Evolutionary conservation across 1,284 basidiomycete genomes (phyloP).

Genomic region (Cerioporus squamosus): DNA sequence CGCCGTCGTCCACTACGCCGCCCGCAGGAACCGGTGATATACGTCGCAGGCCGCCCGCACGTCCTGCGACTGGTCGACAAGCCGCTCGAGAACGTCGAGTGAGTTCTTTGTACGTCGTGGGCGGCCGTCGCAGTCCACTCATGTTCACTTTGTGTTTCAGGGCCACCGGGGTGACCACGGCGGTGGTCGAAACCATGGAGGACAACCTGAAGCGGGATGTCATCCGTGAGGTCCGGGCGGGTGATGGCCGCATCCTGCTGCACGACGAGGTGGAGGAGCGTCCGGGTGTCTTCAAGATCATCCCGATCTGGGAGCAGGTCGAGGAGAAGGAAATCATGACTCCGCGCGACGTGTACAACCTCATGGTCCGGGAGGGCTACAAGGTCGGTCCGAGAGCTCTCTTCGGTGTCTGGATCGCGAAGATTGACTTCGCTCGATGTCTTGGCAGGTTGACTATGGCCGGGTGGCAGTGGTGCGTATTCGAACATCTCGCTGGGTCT

Average conservation of each 20-base stretch:
- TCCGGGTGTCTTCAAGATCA: constrained; percentile 87
- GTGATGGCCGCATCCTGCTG: constrained; percentile 84
- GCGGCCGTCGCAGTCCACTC: neutral
- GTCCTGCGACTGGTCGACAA: constrained; percentile 91
- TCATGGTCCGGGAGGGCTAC: constrained; percentile 78
- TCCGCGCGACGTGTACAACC: constrained; percentile 83
- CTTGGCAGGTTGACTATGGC: constrained; percentile 81
- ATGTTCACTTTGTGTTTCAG: constrained; percentile 42
- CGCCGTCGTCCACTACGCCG: neutral
- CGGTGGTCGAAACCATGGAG: constrained; percentile 95
- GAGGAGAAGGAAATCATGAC: constrained; percentile 91
- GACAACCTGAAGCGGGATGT: constrained; percentile 89
- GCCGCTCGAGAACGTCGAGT: constrained; percentile 94
- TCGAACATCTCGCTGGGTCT: neutral
- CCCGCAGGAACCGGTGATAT: constrained; percentile 89
- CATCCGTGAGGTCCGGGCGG: constrained; percentile 74
- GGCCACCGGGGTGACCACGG: constrained; percentile 93
- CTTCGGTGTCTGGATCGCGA: neutral
- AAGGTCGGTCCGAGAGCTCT: constrained; percentile 47
- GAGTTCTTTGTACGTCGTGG: constrained; percentile 34
- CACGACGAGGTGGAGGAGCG: constrained; percentile 97
- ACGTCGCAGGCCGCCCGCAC: constrained; percentile 89
- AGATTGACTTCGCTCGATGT: neutral
- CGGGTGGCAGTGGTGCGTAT: constrained; percentile 81
- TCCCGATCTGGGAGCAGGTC: constrained; percentile 89